Evolutionary conservation across 768 basidiomycete genomes (phyloP), one percentile per base, ranked within the genome.

Genomic region (Roridomyces roridus): DNA sequence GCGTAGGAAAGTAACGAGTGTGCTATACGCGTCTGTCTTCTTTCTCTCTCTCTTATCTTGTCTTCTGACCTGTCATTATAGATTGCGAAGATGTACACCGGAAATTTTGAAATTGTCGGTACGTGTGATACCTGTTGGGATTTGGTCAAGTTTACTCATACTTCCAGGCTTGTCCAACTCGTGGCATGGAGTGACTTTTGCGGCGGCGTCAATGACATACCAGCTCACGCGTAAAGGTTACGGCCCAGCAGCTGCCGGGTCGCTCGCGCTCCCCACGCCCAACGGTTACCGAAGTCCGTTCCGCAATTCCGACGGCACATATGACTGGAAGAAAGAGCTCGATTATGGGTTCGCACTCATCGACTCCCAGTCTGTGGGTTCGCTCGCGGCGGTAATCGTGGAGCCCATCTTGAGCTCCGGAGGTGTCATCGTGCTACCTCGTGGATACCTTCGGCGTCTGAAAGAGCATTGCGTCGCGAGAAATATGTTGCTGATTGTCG

Each of bases 61-160:
- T 20, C 21, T 11, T 17, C 20, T 50, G 28, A 47, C 24, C 21
- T 8, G n/a, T n/a, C 24, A 12, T 15, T 44, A 39, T 24, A 64
- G 63, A 65, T 65, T 15, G 64, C 64, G 1, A 65, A 65, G 28
- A 36, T 65, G 51, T 65, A 65, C 46, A 65, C 64, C 23, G 60
- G 60, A 3, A 65, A 65, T 31, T 65, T 65, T n/a, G 64, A 65
- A 48, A 65, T 65, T 28, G 64, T 65, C 20, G 64, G 64, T 60
- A 29, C 17, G 8, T 36, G 20, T 28, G 4, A 26, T 18, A 18
- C 24, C 15, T 28, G n/a, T 14, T 40, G 45, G 29, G 28, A 23
- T 34, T 20, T 23, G 4, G 24, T 39, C 24, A 14, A 18, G 18
- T 36, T 55, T 17, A 58, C n/a, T 37, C 17, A 15, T 5, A 26